phyloP scores from a whole-genome alignment of 441 rosid genomes.

The Jatropha podagrica region DNA sequence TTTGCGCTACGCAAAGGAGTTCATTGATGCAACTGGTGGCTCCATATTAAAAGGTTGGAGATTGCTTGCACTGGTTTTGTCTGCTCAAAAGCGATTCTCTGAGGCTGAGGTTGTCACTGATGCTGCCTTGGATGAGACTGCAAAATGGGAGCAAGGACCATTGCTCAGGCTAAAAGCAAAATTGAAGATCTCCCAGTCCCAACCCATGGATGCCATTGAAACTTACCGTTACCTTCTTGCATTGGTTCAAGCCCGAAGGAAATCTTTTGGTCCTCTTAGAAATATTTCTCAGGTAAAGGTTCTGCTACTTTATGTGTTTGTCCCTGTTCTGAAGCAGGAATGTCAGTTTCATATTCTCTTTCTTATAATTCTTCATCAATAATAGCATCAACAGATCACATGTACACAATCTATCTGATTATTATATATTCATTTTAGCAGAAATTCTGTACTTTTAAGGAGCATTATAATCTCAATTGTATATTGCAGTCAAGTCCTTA shows the following conservation, averaged over 20 bases:
- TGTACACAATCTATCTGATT: background rate
- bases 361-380: background rate
- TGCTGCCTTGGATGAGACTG: constrained; percentile 93
- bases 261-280: constrained; percentile 66
- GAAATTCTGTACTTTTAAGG: background rate
- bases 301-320: constrained; percentile 15
- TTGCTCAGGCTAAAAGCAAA: constrained; percentile 82
- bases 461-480: background rate
- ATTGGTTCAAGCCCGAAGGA: constrained; percentile 87
- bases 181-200: constrained; percentile 65
- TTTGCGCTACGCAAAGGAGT: constrained; percentile 62
- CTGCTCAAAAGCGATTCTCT: constrained; percentile 81
- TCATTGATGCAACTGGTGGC: constrained; percentile 80
- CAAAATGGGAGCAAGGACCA: constrained; percentile 90
- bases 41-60: constrained; percentile 87
- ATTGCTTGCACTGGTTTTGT: constrained; percentile 70
- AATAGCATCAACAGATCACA: background rate
- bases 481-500: constrained; percentile 11
- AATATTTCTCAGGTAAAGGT: constrained; percentile 55
- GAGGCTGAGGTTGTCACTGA: constrained; percentile 87
- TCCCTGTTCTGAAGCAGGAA: constrained; percentile 4
- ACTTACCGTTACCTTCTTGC: constrained; percentile 88
- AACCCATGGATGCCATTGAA: constrained; percentile 73
- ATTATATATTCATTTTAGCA: background rate
- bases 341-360: background rate